Percentiles rank a stretch among this genome's conserved stretches.
phyloP scores from a whole-genome alignment of 2,329 filamentous ascomycete genomes.

The Pseudogymnoascus sp. region DNA sequence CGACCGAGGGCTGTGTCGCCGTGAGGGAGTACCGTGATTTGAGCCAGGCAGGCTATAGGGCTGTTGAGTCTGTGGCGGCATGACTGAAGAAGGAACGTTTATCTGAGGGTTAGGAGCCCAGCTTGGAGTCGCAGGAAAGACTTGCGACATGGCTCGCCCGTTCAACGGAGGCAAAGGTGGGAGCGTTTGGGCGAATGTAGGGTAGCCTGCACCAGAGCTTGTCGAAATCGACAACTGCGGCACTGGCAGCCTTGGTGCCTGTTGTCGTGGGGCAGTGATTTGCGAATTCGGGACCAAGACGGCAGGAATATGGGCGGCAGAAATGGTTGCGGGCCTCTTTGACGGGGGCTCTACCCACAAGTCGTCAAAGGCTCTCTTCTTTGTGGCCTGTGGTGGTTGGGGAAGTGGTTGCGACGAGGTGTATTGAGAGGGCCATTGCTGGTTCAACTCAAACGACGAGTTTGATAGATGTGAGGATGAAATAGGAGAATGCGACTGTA shows the following conservation, averaged over 20 bases:
- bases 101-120: constrained; percentile 38
- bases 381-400: constrained; percentile 27
- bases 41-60: neutral
- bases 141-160: constrained; percentile 63
- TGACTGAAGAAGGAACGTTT: constrained; percentile 20
- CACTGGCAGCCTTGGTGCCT: constrained; percentile 52
- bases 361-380: constrained; percentile 53
- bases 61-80: constrained; percentile 19
- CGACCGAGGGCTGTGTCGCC: constrained; percentile 25
- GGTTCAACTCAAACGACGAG: constrained; percentile 21
- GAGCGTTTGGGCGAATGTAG: constrained; percentile 19
- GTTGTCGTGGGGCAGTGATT: constrained; percentile 17
- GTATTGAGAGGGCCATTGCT: constrained; percentile 29
- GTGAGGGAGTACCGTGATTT: constrained; percentile 28
- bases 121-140: constrained; percentile 52
- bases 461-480: constrained; percentile 32
- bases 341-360: constrained; percentile 44
- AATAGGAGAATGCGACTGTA: constrained; percentile 32
- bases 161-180: constrained; percentile 24
- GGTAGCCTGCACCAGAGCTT: constrained; percentile 21
- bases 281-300: constrained; percentile 12
- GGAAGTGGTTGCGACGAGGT: constrained; percentile 27
- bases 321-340: constrained; percentile 34
- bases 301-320: constrained; percentile 9
- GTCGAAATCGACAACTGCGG: constrained; percentile 54